Evolutionary conservation across 257 asterid genomes (phyloP).

Genomic region (Galeopsis tetrahit): DNA sequence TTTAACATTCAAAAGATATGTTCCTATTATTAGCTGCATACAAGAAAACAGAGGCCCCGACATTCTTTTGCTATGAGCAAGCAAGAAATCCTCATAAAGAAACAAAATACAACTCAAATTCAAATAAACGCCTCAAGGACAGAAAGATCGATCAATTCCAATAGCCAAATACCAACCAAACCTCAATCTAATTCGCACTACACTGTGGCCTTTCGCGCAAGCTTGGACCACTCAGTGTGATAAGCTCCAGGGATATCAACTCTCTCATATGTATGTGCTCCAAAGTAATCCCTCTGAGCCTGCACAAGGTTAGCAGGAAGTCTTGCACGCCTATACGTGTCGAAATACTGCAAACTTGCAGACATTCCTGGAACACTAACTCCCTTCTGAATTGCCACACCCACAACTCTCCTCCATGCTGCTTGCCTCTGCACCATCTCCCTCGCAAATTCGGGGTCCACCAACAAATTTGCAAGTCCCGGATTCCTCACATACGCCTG

Average conservation of each 20-base stretch:
- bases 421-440: conserved; percentile 90
- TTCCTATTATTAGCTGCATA: conserved; percentile 49
- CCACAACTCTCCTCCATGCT: conserved; percentile 82
- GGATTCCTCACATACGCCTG: conserved; percentile 74
- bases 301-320: conserved; percentile 84
- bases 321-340: conserved; percentile 74
- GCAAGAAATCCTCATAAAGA: conserved; percentile 40
- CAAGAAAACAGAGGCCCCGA: conserved; percentile 34
- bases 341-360: conserved; percentile 80
- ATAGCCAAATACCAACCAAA: conserved; percentile 35
- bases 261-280: conserved; percentile 85
- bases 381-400: conserved; percentile 63
- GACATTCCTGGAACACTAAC: conserved; percentile 79
- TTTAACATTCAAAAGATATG: conserved; percentile 31
- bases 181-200: conserved; percentile 36
- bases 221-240: conserved; percentile 86
- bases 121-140: conserved; percentile 38
- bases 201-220: conserved; percentile 54
- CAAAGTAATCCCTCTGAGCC: conserved; percentile 84
- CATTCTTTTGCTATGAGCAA: conserved; percentile 34
- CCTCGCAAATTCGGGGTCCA: conserved; percentile 75
- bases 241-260: conserved; percentile 56
- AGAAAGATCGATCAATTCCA: conserved; percentile 37
- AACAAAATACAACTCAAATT: conserved; percentile 42
- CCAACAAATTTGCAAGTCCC: conserved; percentile 61